A percentile compares a stretch with the other conserved stretches of the same genome.
Evolutionary conservation across 768 basidiomycete species (phyloP).

Genomic region (Nidula microcarpa): DNA sequence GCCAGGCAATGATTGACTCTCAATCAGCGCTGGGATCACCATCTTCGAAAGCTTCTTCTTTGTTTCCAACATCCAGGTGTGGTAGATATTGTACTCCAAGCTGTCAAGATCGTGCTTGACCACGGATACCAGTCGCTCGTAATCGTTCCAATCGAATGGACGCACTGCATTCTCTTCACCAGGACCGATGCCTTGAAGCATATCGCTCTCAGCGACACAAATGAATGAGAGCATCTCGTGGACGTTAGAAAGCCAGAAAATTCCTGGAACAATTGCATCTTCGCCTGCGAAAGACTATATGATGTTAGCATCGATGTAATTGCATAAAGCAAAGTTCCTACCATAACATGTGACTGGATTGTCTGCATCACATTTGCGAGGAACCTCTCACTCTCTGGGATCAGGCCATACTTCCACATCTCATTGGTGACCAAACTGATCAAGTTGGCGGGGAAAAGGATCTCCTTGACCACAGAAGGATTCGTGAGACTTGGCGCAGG

Average conservation of each 20-base stretch:
- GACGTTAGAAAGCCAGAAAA: constrained; percentile 99
- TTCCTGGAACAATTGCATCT: constrained; percentile 93
- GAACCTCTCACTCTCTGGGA: constrained; percentile 95
- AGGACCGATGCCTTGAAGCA: constrained; percentile 96
- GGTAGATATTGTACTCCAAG: constrained; percentile 99
- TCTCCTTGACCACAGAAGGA: constrained; percentile 94
- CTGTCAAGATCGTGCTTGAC: constrained; percentile 99
- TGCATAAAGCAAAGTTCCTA: constrained; percentile 22
- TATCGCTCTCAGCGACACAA: constrained; percentile 97
- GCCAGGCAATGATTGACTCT: constrained; percentile 95
- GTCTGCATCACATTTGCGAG: constrained; percentile 98
- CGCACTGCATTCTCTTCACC: constrained; percentile 91
- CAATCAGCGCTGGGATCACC: constrained; percentile 98
- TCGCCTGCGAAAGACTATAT: constrained; percentile 84
- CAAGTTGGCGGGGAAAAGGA: constrained; percentile 97
- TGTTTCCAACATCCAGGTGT: constrained; percentile 98
- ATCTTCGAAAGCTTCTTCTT: constrained; percentile 96
- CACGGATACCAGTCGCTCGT: constrained; percentile 94
- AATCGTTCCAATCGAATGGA: constrained; percentile 95
- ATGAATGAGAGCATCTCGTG: constrained; percentile 99
- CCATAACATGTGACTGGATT: constrained; percentile 97
- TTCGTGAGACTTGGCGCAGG: constrained; percentile 87
- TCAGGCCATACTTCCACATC: constrained; percentile 99
- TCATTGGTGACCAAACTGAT: constrained; percentile 98
- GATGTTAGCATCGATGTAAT: constrained; percentile 3